A percentile compares a stretch with the other conserved stretches of the same genome.
These are phyloP conservation scores for Albifimbria verrucaria DNA, from an alignment of 2,329 filamentous ascomycete genomes.

Conservation along the genomic window DNA sequence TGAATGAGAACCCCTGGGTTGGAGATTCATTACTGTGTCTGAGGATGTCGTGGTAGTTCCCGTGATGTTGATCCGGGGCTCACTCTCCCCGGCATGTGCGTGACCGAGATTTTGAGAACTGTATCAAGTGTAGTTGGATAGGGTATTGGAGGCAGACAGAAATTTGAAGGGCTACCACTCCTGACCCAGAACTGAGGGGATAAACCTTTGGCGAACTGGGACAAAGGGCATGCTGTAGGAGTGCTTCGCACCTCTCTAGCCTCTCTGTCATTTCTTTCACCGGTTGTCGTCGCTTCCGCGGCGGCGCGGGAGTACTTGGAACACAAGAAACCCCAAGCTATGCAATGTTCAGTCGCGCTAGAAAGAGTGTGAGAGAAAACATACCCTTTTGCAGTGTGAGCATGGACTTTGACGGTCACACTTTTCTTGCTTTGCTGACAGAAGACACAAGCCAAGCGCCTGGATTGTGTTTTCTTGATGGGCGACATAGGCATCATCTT, in stretches of 20 bases:
- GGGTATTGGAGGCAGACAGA: neutral
- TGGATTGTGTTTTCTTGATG: neutral
- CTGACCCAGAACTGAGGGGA: neutral
- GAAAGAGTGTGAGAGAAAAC: neutral
- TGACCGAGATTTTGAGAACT: neutral
- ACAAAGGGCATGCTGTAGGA: conserved; percentile 15
- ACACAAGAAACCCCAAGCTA: conserved; percentile 22
- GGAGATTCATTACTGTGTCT: neutral
- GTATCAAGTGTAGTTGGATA: neutral
- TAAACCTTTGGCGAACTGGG: neutral
- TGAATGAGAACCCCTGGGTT: neutral
- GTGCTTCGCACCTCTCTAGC: conserved; percentile 18
- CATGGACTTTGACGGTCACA: conserved; percentile 28
- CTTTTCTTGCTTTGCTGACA: conserved; percentile 31
- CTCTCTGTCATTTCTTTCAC: conserved; percentile 24
- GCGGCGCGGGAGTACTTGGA: conserved; percentile 23
- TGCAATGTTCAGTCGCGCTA: neutral
- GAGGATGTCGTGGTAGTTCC: neutral
- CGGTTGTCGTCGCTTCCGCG: conserved; percentile 23
- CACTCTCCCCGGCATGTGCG: neutral
- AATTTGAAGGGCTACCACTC: neutral
- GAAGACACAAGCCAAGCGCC: conserved; percentile 20
- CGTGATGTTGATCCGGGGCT: neutral
- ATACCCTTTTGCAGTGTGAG: conserved; percentile 25
- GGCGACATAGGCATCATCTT: neutral